Percentiles rank a stretch among this genome's conserved stretches.
Evolutionary conservation across 495 filamentous ascomycete species (phyloP).

Genomic region (Cenococcum geophilum): DNA sequence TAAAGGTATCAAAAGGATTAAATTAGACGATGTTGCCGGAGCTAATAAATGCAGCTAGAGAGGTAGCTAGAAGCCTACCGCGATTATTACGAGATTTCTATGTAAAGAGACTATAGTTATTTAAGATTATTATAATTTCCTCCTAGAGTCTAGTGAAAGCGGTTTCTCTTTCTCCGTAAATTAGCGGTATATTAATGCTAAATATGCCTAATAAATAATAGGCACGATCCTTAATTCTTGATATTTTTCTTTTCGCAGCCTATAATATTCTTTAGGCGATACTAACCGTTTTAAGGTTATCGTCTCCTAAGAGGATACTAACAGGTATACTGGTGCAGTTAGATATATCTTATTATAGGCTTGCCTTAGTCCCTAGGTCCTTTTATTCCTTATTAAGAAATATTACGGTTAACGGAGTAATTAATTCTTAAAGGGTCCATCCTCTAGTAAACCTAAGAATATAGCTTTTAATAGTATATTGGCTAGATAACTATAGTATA

Average conservation of each 20-base stretch:
- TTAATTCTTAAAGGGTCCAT: slow-evolving; percentile 27
- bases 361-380: slow-evolving; percentile 8
- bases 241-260: slow-evolving; percentile 10
- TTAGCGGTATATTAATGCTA: slow-evolving; percentile 22
- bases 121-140: slow-evolving; percentile 14
- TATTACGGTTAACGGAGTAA: slow-evolving; percentile 15
- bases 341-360: neutral
- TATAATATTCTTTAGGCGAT: slow-evolving; percentile 24
- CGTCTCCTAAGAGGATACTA: neutral
- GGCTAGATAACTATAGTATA: neutral
- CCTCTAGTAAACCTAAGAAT: slow-evolving; percentile 21
- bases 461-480: neutral
- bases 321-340: neutral
- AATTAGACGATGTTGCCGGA: slow-evolving; percentile 6
- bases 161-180: slow-evolving; percentile 23
- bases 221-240: slow-evolving; percentile 18
- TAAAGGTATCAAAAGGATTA: neutral
- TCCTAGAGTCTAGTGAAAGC: slow-evolving; percentile 26
- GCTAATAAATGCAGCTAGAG: slow-evolving; percentile 1
- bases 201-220: slow-evolving; percentile 27
- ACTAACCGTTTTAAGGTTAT: neutral
- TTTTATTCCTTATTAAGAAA: slow-evolving; percentile 14
- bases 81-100: neutral
- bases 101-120: slow-evolving; percentile 5
- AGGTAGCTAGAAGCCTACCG: slow-evolving; percentile 8